Percentiles rank a stretch among this genome's conserved stretches.
phyloP scores from a whole-genome alignment of 78 protist genomes.

The Cavenderia fasciculata region DNA sequence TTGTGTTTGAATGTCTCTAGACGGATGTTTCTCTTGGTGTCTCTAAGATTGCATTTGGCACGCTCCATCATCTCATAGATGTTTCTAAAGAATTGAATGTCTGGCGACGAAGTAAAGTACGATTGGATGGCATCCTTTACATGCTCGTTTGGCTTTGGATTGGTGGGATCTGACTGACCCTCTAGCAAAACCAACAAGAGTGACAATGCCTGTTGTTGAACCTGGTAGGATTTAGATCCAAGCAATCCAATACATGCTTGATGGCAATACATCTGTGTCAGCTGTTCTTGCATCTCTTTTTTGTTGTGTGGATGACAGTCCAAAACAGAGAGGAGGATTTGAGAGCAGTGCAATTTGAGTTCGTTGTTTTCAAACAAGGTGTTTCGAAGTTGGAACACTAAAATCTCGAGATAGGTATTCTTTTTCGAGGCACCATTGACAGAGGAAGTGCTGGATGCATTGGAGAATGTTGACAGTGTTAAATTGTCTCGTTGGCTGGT shows the following conservation, averaged over 20 bases:
- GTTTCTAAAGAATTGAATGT: slow-evolving; percentile 62
- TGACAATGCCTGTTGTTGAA: slow-evolving; percentile 21
- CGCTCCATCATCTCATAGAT: slow-evolving; percentile 53
- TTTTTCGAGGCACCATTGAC: neutral
- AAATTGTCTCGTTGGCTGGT: neutral
- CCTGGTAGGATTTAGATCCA: slow-evolving; percentile 15
- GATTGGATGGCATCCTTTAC: slow-evolving; percentile 59
- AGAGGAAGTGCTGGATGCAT: neutral
- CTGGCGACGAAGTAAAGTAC: slow-evolving; percentile 58
- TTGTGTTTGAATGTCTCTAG: slow-evolving; percentile 20
- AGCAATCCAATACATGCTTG: slow-evolving; percentile 44
- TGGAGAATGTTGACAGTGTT: neutral
- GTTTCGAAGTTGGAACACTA: slow-evolving; percentile 65
- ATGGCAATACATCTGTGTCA: slow-evolving; percentile 71
- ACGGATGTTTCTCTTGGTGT: slow-evolving; percentile 40
- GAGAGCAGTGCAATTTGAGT: slow-evolving; percentile 44
- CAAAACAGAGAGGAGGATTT: slow-evolving; percentile 20
- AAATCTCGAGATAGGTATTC: slow-evolving; percentile 38
- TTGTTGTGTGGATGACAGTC: neutral
- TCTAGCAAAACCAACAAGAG: slow-evolving; percentile 26
- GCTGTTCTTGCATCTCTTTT: slow-evolving; percentile 14
- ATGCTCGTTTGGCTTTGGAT: slow-evolving; percentile 27
- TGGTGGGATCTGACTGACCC: neutral
- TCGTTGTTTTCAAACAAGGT: slow-evolving; percentile 36
- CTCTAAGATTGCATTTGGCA: slow-evolving; percentile 49